phyloP scores from a whole-genome alignment of 2,329 filamentous ascomycete species.

The Diplodia seriata region DNA sequence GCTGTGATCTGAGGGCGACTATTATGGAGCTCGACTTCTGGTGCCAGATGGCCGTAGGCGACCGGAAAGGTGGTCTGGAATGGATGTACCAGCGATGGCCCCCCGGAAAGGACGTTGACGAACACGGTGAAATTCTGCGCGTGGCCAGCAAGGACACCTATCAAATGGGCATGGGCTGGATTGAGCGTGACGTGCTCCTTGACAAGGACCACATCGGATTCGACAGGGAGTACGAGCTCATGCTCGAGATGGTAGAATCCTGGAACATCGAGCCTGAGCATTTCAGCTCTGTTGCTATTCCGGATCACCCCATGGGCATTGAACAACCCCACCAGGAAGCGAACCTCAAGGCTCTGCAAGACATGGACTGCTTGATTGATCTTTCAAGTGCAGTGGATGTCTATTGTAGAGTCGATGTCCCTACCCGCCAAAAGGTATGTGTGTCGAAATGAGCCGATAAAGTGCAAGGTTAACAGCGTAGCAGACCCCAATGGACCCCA shows the following conservation, averaged over 20 bases:
- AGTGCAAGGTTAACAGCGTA: background rate
- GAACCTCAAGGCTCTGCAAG: slow-evolving; percentile 25
- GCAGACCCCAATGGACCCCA: slow-evolving; percentile 62
- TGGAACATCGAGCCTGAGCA: slow-evolving; percentile 57
- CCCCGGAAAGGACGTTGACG: slow-evolving; percentile 71
- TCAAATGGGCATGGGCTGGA: slow-evolving; percentile 75
- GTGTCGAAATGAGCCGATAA: background rate
- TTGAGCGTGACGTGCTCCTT: slow-evolving; percentile 66
- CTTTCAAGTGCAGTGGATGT: slow-evolving; percentile 69
- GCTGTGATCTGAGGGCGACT: slow-evolving; percentile 77
- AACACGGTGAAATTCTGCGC: slow-evolving; percentile 71
- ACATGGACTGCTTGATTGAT: slow-evolving; percentile 56
- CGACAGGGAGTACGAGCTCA: slow-evolving; percentile 66
- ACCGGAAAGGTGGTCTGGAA: slow-evolving; percentile 83
- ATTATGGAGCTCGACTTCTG: slow-evolving; percentile 90
- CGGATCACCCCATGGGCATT: background rate
- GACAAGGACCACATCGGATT: slow-evolving; percentile 48
- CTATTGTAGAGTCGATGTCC: slow-evolving; percentile 57
- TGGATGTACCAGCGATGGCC: slow-evolving; percentile 88
- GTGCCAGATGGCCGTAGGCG: slow-evolving; percentile 95
- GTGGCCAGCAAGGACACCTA: slow-evolving; percentile 86
- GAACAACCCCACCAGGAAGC: background rate
- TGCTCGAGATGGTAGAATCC: slow-evolving; percentile 69
- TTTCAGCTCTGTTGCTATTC: slow-evolving; percentile 36
- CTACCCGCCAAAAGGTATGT: slow-evolving; percentile 34